Evolutionary conservation across 2,329 filamentous ascomycete genomes (phyloP), one percentile per base, ranked within the genome.

Genomic region (Cytospora mali): DNA sequence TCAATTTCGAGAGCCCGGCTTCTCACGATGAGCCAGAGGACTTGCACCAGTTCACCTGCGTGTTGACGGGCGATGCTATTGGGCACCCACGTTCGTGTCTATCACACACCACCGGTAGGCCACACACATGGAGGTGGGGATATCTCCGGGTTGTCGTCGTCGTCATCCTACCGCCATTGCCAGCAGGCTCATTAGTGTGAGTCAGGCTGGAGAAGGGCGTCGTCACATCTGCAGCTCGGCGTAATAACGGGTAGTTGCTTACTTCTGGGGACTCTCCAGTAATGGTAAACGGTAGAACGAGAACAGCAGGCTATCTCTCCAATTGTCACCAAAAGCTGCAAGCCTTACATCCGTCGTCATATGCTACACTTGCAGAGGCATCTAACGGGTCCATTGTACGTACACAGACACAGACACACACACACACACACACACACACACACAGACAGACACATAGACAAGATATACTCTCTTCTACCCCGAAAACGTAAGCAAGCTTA

Each of bases 81-180:
- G 68, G 71, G 2, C 59, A 70, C 7, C 66, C 81, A 9, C 67
- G 69, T 14, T 68, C 78, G 0, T 75, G 72, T 10, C 65, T 79
- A 6, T 77, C 78, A 3, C 81, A 77, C 63, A 86, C 82, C 2
- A 64, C 79, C 29, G 78, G 84, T 85, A 72, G 53, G 62, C 33
- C 42, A n/a, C 23, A 23, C 2, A 10, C 5, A 21, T 25, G 18
- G 31, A 13, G 10, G 27, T 16, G 4, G 18, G 18, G 23, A 6
- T 21, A n/a, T n/a, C 10, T 16, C n/a, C 10, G 16, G 5, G 23
- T 5, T 69, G 77, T 70, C 54, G 42, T 35, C 11, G 50, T 48
- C 66, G 23, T 29, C n/a, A 48, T 60, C 28, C 3, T 57, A 7
- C 53, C 74, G 70, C 70, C 6, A 21, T 57, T 6, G 61, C 70